Evolutionary conservation across 345 rosid genomes (phyloP).

Genomic region (Xanthoceras sorbifolium): DNA sequence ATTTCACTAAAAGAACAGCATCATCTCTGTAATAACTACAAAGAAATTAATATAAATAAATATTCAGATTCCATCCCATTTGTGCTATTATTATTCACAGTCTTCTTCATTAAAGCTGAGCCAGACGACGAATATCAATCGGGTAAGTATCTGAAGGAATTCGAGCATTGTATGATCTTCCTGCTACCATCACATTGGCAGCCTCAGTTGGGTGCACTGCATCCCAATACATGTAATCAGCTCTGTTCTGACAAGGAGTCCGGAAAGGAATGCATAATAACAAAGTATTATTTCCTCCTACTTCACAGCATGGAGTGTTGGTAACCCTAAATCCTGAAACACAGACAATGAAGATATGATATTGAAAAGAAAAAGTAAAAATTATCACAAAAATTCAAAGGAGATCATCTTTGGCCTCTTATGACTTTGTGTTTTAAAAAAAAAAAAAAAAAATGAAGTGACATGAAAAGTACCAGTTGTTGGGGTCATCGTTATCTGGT

Average conservation of each 20-base stretch:
- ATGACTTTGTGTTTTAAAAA: too few species aligned
- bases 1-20: too few species aligned
- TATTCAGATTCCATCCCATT: too few species aligned
- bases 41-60: too few species aligned
- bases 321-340: constrained; percentile 6
- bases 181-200: neutral
- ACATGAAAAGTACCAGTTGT: neutral
- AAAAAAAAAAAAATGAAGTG: too few species aligned
- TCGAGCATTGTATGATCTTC: neutral
- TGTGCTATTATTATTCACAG: neutral
- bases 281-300: neutral
- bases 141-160: constrained; percentile 4
- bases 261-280: neutral
- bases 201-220: constrained; percentile 14
- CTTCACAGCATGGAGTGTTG: constrained; percentile 14
- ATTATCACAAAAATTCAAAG: neutral
- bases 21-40: too few species aligned
- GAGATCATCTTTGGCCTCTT: too few species aligned
- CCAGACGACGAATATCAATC: neutral
- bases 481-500: neutral
- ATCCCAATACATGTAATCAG: constrained; percentile 11
- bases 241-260: neutral
- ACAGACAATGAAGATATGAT: neutral
- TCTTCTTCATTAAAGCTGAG: neutral
- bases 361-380: too few species aligned